Evolutionary conservation across 2,329 filamentous ascomycete genomes (phyloP).

Genomic region (Xylaria sp.): DNA sequence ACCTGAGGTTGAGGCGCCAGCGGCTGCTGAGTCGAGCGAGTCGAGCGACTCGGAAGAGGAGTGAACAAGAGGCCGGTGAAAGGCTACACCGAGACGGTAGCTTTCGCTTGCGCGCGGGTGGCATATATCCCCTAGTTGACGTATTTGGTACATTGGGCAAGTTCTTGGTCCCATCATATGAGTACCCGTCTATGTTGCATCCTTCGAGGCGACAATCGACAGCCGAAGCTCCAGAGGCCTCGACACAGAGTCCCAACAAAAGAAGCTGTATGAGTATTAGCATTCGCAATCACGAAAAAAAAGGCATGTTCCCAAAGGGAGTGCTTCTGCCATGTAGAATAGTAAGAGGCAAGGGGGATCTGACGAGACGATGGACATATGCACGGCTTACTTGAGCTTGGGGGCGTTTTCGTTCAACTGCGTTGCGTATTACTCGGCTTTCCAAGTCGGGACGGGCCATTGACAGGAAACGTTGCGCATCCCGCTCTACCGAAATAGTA

Average conservation of each 20-base stretch:
- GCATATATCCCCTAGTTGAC: constrained; percentile 1
- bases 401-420: constrained; percentile 11
- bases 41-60: constrained; percentile 42
- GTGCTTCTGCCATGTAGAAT: constrained; percentile 21
- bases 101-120: not conserved
- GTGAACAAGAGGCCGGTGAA: constrained; percentile 14
- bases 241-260: not conserved
- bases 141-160: constrained; percentile 1
- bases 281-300: constrained; percentile 7
- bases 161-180: not conserved
- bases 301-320: constrained; percentile 7
- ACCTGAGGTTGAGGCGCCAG: constrained; percentile 33
- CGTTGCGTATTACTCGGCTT: constrained; percentile 5
- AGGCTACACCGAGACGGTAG: not conserved
- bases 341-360: constrained; percentile 3
- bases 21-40: constrained; percentile 36
- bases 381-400: not conserved
- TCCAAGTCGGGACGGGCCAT: constrained; percentile 2
- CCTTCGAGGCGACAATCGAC: not conserved
- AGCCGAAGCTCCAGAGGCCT: not conserved
- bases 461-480: not conserved
- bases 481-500: not conserved
- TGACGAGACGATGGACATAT: constrained; percentile 1
- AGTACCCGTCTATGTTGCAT: not conserved
- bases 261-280: constrained; percentile 31